Percentiles rank a stretch among this genome's conserved stretches.
phyloP scores from a whole-genome alignment of 2,329 filamentous ascomycete genomes.

The Aspergillus nomiae region DNA sequence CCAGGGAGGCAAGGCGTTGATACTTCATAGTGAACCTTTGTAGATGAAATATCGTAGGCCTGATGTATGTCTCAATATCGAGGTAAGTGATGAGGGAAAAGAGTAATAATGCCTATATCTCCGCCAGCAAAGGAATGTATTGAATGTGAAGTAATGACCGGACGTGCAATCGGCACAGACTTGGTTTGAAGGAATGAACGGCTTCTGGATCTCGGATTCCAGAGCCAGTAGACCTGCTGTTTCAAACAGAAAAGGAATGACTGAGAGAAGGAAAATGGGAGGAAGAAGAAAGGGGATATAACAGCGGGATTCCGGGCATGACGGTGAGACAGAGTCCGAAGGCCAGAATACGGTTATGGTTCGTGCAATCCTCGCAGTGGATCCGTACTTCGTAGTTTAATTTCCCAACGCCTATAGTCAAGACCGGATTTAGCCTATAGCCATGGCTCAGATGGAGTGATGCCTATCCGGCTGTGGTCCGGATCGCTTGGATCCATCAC shows the following conservation, averaged over 20 bases:
- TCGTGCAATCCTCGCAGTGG: neutral
- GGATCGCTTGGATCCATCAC: neutral
- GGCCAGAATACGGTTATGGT: neutral
- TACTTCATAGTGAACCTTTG: conserved; percentile 28
- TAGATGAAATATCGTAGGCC: neutral
- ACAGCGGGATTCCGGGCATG: neutral
- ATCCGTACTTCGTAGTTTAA: conserved; percentile 3
- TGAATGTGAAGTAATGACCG: conserved; percentile 15
- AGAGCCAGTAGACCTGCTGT: conserved; percentile 25
- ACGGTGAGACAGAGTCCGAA: neutral
- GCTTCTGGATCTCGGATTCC: conserved; percentile 29
- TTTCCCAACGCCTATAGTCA: conserved; percentile 4
- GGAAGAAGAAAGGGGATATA: neutral
- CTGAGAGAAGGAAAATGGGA: conserved; percentile 5
- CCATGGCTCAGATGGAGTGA: neutral
- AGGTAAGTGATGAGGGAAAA: neutral
- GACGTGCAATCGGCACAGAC: conserved; percentile 22
- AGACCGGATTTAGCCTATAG: neutral
- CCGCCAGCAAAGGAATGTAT: neutral
- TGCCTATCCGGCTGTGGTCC: neutral
- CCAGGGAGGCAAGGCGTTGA: conserved; percentile 24
- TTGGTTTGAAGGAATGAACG: conserved; percentile 27
- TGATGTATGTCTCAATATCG: neutral
- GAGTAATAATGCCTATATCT: neutral
- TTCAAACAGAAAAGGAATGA: conserved; percentile 23